phyloP scores from a whole-genome alignment of 768 basidiomycete genomes.

The Leccinum imitatum region DNA sequence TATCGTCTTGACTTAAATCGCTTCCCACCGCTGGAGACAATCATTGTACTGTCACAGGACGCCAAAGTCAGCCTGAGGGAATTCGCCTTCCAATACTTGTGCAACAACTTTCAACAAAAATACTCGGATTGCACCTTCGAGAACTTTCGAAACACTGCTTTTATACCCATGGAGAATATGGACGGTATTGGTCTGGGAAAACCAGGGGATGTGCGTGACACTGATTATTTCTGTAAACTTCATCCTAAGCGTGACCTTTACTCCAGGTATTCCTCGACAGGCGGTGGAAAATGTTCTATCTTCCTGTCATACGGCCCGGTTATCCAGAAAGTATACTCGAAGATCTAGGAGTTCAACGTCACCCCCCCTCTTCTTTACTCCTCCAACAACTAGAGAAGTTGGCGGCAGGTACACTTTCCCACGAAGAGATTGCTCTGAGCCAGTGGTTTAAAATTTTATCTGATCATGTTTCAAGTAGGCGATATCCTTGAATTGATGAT shows the following conservation, averaged over 20 bases:
- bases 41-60: too few relatives aligned
- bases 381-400: conserved; percentile 48
- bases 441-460: conserved; percentile 58
- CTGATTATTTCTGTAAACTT: fast-evolving
- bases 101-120: too few relatives aligned
- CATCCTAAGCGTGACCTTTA: background rate
- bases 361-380: conserved; percentile 61
- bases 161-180: too few relatives aligned
- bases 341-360: conserved; percentile 63
- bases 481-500: conserved; percentile 1
- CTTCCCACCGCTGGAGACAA: too few relatives aligned
- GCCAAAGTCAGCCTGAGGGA: too few relatives aligned
- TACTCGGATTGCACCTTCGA: too few relatives aligned
- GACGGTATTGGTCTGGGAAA: background rate
- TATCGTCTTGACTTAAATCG: too few relatives aligned
- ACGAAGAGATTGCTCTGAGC: conserved; percentile 45
- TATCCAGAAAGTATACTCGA: conserved; percentile 45
- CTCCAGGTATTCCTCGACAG: conserved; percentile 7
- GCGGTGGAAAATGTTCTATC: conserved; percentile 60
- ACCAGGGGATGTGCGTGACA: background rate
- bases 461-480: conserved; percentile 52
- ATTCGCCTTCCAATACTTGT: too few relatives aligned
- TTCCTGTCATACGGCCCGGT: conserved; percentile 50
- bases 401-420: conserved; percentile 50
- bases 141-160: too few relatives aligned